Evolutionary conservation across 1,139 yeast species (phyloP).

Genomic region (Ogataea hybrid): DNA sequence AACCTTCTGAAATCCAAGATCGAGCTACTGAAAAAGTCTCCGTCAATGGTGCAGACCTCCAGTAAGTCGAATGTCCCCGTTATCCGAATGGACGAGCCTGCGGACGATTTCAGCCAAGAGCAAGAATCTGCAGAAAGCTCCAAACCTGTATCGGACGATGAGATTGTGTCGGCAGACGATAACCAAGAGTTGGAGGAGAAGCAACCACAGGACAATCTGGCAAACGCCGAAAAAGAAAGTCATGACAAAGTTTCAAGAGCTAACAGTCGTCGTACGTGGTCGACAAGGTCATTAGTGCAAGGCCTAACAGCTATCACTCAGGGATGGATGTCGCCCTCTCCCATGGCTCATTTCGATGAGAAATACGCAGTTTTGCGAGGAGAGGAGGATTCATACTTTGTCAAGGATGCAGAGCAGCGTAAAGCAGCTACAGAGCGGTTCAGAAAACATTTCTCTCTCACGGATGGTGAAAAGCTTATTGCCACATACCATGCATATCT

Average conservation of each 20-base stretch:
- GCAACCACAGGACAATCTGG: not conserved
- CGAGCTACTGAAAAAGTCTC: conserved; percentile 24
- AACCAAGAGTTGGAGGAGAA: conserved; percentile 4
- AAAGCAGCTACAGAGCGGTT: conserved; percentile 52
- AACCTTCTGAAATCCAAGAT: conserved; percentile 27
- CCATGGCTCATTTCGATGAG: conserved; percentile 58
- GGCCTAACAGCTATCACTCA: conserved; percentile 29
- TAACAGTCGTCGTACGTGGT: conserved; percentile 20
- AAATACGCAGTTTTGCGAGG: conserved; percentile 33
- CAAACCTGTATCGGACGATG: conserved; percentile 6
- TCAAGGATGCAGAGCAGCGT: conserved; percentile 41
- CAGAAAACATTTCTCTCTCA: conserved; percentile 62
- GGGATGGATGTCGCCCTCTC: conserved; percentile 22
- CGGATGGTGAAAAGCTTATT: conserved; percentile 48
- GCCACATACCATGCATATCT: conserved; percentile 75
- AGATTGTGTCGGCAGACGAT: conserved; percentile 4
- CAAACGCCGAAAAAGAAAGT: not conserved
- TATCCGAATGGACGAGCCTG: conserved; percentile 14
- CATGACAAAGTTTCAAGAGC: conserved; percentile 4
- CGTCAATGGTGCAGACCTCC: conserved; percentile 26
- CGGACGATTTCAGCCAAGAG: not conserved
- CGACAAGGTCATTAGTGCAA: conserved; percentile 27
- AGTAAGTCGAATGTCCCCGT: conserved; percentile 11
- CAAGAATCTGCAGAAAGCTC: not conserved
- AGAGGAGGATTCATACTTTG: conserved; percentile 46